These are phyloP conservation scores for California macrophylla DNA, from an alignment of 441 rosid species.

Conservation along the genomic window DNA sequence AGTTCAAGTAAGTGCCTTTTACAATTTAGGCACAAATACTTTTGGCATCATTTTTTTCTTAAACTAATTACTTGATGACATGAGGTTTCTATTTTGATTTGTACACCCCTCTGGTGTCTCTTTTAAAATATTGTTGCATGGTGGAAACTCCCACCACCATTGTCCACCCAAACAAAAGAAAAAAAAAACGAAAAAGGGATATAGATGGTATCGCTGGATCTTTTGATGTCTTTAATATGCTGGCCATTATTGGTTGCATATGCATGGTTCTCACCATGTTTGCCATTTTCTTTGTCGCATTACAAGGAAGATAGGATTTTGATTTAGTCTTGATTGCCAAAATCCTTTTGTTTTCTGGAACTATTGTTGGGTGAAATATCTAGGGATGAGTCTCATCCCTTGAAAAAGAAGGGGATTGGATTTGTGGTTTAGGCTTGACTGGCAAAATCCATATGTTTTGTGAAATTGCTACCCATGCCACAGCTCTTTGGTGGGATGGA, in stretches of 20 bases:
- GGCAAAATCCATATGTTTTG: too few species aligned
- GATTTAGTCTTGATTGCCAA: background rate
- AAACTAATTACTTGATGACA: background rate
- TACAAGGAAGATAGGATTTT: background rate
- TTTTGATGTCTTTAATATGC: background rate
- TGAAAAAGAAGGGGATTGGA: too few species aligned
- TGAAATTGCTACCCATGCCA: background rate
- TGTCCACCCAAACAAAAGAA: too few species aligned
- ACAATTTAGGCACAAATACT: background rate
- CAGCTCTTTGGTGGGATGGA: background rate
- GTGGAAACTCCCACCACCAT: too few species aligned
- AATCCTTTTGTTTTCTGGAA: background rate
- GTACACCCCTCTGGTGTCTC: too few species aligned
- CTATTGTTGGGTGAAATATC: background rate
- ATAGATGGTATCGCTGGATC: background rate
- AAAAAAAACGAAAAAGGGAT: background rate
- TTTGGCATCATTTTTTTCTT: background rate
- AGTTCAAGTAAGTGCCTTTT: conserved; percentile 57
- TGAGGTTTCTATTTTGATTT: too few species aligned
- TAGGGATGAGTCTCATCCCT: background rate
- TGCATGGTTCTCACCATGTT: background rate
- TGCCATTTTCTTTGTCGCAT: background rate
- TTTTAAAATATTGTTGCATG: too few species aligned
- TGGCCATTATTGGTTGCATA: background rate
- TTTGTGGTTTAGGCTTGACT: too few species aligned